Percentiles rank a stretch among this genome's conserved stretches.
These are phyloP conservation scores for Tilletia indica DNA, from an alignment of 1,284 basidiomycete genomes.

Conservation along the genomic window DNA sequence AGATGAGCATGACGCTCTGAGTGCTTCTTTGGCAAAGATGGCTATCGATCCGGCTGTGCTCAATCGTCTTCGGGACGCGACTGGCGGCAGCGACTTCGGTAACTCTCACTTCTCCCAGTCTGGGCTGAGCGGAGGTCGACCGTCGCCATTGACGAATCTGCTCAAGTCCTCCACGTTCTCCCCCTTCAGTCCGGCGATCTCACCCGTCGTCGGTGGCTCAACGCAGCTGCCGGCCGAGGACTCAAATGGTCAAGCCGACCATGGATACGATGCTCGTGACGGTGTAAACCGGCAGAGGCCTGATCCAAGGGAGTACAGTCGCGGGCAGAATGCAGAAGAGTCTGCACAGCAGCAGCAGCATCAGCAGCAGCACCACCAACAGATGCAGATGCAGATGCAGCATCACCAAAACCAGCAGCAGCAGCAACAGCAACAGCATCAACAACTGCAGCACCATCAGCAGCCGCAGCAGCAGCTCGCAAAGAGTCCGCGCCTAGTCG, in stretches of 20 bases:
- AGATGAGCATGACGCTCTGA: conserved; percentile 15
- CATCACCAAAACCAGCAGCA: too few relatives aligned
- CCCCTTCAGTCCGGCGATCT: conserved; percentile 40
- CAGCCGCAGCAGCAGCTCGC: too few relatives aligned
- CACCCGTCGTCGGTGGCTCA: conserved; percentile 33
- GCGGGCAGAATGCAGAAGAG: neutral
- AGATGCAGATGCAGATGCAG: neutral
- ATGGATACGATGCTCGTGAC: too few relatives aligned
- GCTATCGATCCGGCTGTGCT: neutral
- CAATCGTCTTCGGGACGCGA: conserved; percentile 3
- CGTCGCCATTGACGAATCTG: conserved; percentile 11
- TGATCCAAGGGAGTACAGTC: neutral
- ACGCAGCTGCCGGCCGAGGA: conserved; percentile 27
- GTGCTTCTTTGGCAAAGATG: conserved; percentile 27
- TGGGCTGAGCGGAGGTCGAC: conserved; percentile 21
- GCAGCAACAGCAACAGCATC: too few relatives aligned
- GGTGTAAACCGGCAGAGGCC: too few relatives aligned
- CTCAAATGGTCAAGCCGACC: neutral
- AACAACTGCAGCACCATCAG: too few relatives aligned
- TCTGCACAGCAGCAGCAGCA: neutral
- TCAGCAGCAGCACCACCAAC: neutral
- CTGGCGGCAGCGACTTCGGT: conserved; percentile 25
- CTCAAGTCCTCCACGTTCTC: conserved; percentile 33
- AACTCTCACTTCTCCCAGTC: conserved; percentile 21
- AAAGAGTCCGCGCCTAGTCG: too few relatives aligned